Base-by-base conservation (phyloP, 345 rosid species). In the Eucalyptus polyanthemos region DNA sequence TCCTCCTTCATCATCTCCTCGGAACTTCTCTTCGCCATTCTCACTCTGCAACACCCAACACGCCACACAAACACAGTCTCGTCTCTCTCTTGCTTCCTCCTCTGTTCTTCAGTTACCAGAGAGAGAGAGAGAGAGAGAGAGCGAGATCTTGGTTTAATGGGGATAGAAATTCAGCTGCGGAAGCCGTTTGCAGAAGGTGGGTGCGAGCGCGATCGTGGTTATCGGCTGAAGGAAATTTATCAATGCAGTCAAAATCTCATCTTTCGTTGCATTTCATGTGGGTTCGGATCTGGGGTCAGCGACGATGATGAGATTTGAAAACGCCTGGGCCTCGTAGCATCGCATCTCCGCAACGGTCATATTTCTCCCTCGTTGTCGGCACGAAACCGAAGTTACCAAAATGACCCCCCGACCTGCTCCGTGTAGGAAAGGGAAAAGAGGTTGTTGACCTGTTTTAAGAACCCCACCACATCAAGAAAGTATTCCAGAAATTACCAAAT, bases 271-370 rank as follows among this genome's bases (percentile, higher is more conserved):
- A 22, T 37, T 19, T 76, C 83, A 40, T 40, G 83, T 12, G 83
- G 83, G 83, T 37, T 76, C 12, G 47, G 83, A 76, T 76, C 83
- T 76, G 15, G 14, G 47, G 83, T 76, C 83, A 42, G 27, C 24
- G 29, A 76, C 83, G 42, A 37, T 6, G 27, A 37, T 40, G 83
- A 76, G 83, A 21, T 76, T 76, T 88, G 85, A 67, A 88, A 29
- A 72, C 62, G 85, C 69, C 51, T 21, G 86, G 37, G 83, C 47
- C 83, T 37, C 83, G 83, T 11, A 2, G 83, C 29, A 76, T 88
- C 88, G 42, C 34, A 58, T 86, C 87, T 88, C 88, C 80, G 91
- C 93, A 95, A 95, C 97, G 97, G 97, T 94, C 96, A 94, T 90
- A 90, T 93, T 91, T 93, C 90, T 80, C 50, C 80, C 90, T 44